These are phyloP conservation scores for Irpex lacteus DNA, from an alignment of 1,284 basidiomycete species.

Conservation along the genomic window DNA sequence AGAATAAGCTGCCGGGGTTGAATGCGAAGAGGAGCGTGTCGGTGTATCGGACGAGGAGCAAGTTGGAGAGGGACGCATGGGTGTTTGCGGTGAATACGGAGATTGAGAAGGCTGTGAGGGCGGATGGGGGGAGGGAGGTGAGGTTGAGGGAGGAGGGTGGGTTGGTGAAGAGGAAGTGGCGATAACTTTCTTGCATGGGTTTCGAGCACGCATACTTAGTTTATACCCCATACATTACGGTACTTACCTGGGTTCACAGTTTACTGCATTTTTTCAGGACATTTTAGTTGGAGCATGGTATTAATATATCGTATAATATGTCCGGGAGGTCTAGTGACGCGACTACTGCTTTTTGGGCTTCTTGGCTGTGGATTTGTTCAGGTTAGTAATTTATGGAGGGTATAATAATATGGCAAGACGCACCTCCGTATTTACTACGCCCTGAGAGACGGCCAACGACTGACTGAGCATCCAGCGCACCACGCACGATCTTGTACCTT, in stretches of 20 bases:
- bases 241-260: neutral
- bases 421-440: conserved; percentile 94
- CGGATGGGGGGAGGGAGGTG: conserved; percentile 54
- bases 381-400: conserved; percentile 22
- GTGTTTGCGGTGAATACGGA: conserved; percentile 83
- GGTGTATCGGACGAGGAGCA: conserved; percentile 74
- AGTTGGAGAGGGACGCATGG: conserved; percentile 84
- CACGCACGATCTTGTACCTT: conserved; percentile 96
- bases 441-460: conserved; percentile 83
- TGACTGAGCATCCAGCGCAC: conserved; percentile 88
- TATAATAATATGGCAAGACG: conserved; percentile 30
- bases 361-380: conserved; percentile 54
- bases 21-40: conserved; percentile 60
- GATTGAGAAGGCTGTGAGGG: conserved; percentile 72
- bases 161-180: conserved; percentile 29
- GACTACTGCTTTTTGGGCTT: conserved; percentile 71
- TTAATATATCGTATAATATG: neutral
- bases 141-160: conserved; percentile 56
- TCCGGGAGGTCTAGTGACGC: neutral
- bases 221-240: neutral
- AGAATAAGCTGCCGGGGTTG: conserved; percentile 45
- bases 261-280: neutral
- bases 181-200: neutral
- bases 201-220: too few species aligned
- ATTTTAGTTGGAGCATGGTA: neutral